Conservation (phyloP, 164 flowering plant species). For the Magnolia changhungtana region DNA sequence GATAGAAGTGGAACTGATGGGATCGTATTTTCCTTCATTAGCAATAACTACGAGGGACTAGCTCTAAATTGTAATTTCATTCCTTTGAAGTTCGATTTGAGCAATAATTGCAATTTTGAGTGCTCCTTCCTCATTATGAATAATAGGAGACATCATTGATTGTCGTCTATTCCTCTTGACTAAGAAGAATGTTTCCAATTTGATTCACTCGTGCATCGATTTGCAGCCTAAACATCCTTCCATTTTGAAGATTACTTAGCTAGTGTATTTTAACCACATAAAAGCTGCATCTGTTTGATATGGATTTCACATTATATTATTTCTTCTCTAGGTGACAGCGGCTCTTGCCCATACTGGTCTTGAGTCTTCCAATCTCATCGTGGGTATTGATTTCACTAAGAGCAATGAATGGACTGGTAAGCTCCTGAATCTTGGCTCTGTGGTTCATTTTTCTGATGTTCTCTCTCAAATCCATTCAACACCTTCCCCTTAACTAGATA, state of each 20-base stretch:
- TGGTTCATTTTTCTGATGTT: neutral
- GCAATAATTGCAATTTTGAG: too few relatives aligned
- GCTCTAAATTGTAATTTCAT: too few relatives aligned
- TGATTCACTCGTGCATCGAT: neutral
- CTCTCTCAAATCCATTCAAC: neutral
- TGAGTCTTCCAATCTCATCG: conserved; percentile 62
- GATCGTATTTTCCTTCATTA: too few relatives aligned
- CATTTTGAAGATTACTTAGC: neutral
- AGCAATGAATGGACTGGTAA: conserved; percentile 79
- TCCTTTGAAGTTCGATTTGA: too few relatives aligned
- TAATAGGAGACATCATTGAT: too few relatives aligned
- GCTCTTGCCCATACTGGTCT: conserved; percentile 58
- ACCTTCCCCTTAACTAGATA: too few relatives aligned
- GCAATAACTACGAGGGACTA: too few relatives aligned
- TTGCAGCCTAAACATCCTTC: neutral
- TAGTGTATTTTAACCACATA: too few relatives aligned
- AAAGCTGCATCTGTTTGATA: neutral
- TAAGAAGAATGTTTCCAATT: neutral
- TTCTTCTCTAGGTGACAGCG: conserved; percentile 38
- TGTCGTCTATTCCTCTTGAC: too few relatives aligned
- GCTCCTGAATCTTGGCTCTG: neutral
- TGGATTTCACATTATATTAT: neutral
- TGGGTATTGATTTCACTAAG: conserved; percentile 69
- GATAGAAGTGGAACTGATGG: too few relatives aligned
- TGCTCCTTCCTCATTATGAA: too few relatives aligned